Evolutionary conservation across 208 protist species (phyloP), one percentile per base, ranked within the genome.

Genomic region (Histomonas meleagridis): DNA sequence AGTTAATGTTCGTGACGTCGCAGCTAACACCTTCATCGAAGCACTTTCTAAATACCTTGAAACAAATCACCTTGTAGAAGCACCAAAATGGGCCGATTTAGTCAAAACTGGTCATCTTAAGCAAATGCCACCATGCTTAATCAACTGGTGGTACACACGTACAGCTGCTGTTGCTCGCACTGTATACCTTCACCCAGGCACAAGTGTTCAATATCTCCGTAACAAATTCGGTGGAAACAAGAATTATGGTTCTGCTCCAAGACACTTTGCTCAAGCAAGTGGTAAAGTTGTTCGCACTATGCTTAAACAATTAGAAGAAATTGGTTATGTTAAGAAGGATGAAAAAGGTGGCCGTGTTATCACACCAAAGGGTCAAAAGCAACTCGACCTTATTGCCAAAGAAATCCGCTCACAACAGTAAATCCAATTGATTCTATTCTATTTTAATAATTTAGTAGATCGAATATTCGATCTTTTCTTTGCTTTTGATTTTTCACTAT

Each of bases 81-180:
- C 98, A 91, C 98, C 98, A 92, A 96, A 97, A 94, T 98, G 97
- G 95, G 96, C 96, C 76, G 97, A 98, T 93, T 95, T 98, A 94
- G 96, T 97, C 92, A 99, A 99, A 96, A 97, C 97, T 86, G 97
- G 95, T 79, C 94, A 95, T 93, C 95, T 96, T 94, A 97, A 97
- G 95, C 97, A 98, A 94, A 96, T 97, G 91, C 96, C 97, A 92
- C 98, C 98, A 90, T 95, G 96, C 94, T 97, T 98, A 95, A 95
- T 96, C 91, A 97, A 99, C 95, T 99, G 97, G 97, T 98, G 97
- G 95, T 99, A 97, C 96, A 95, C 98, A 94, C 97, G 97, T 93
- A 91, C 92, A 92, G 97, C 97, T 90, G 96, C 97, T 86, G 96
- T 98, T 60, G 97, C 97, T 91, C 97, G 98, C 94, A 96, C 97